These are phyloP conservation scores for Gaultheria prostrata DNA, from an alignment of 148 eudicot species.

Conservation along the genomic window DNA sequence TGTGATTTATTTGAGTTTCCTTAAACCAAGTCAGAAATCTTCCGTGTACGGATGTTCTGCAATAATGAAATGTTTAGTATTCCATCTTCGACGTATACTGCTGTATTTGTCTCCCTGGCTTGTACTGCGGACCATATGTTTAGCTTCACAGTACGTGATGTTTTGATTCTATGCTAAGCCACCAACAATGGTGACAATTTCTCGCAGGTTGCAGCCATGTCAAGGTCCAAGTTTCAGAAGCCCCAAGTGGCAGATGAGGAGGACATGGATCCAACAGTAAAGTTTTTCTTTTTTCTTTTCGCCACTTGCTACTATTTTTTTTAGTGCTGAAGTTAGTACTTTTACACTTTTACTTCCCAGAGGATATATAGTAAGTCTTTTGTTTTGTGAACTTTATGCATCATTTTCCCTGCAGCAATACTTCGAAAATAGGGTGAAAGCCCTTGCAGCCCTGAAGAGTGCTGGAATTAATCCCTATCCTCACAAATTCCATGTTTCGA, in stretches of 20 bases:
- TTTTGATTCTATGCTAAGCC: background rate
- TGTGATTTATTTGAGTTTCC: background rate
- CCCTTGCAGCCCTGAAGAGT: constrained; percentile 64
- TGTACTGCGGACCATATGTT: background rate
- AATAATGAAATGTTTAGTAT: too few relatives aligned
- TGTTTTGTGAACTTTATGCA: background rate
- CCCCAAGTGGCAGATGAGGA: constrained; percentile 71
- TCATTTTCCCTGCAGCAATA: constrained; percentile 63
- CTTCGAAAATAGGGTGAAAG: constrained; percentile 72
- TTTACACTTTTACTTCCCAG: background rate
- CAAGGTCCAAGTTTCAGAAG: constrained; percentile 49
- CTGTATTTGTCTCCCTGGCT: too few relatives aligned
- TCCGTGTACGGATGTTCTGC: too few relatives aligned
- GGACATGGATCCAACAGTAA: constrained; percentile 96
- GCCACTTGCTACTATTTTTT: background rate
- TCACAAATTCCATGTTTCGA: constrained; percentile 64
- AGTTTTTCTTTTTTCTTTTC: background rate
- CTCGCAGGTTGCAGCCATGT: constrained; percentile 44
- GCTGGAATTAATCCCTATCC: constrained; percentile 81
- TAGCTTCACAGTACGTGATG: background rate
- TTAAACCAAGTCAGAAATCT: background rate
- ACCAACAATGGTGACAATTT: background rate
- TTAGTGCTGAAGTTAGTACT: background rate
- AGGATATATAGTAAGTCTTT: background rate
- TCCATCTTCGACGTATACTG: too few relatives aligned